These are phyloP conservation scores for Quercus engelmannii DNA, from an alignment of 306 rosid genomes.

Conservation along the genomic window DNA sequence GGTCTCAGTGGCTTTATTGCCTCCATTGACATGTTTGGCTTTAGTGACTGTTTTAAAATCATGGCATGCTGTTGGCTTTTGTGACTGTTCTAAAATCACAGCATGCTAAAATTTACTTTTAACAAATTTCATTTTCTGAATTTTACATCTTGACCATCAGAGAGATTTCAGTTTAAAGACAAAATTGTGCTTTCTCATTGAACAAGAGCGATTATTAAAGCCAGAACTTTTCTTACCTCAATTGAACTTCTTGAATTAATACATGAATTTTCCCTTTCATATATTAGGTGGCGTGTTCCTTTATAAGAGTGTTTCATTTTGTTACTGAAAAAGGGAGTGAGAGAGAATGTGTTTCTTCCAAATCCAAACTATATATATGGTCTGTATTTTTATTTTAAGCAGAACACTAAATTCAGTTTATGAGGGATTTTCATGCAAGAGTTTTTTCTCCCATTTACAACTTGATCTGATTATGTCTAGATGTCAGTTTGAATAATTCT, in stretches of 20 bases:
- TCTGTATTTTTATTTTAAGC: background rate
- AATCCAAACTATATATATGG: too few relatives aligned
- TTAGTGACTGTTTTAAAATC: background rate
- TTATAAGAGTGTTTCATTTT: background rate
- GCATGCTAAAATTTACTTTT: background rate
- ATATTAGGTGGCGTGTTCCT: background rate
- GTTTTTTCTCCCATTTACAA: too few relatives aligned
- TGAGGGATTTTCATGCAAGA: background rate
- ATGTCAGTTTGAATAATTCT: background rate
- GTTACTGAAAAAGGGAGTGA: background rate
- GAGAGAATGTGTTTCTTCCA: too few relatives aligned
- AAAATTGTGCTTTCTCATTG: background rate
- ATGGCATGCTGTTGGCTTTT: too few relatives aligned
- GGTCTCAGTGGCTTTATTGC: background rate
- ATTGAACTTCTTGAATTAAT: background rate
- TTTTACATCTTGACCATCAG: background rate
- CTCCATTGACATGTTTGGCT: background rate
- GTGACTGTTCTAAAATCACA: too few relatives aligned
- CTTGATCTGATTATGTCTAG: too few relatives aligned
- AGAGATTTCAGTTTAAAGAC: background rate
- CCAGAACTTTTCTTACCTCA: background rate
- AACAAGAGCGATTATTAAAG: background rate
- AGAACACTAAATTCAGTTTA: too few relatives aligned
- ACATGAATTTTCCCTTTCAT: background rate
- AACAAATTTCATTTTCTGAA: background rate